phyloP scores from a whole-genome alignment of 495 filamentous ascomycete genomes.

The Podospora pseudocomata region DNA sequence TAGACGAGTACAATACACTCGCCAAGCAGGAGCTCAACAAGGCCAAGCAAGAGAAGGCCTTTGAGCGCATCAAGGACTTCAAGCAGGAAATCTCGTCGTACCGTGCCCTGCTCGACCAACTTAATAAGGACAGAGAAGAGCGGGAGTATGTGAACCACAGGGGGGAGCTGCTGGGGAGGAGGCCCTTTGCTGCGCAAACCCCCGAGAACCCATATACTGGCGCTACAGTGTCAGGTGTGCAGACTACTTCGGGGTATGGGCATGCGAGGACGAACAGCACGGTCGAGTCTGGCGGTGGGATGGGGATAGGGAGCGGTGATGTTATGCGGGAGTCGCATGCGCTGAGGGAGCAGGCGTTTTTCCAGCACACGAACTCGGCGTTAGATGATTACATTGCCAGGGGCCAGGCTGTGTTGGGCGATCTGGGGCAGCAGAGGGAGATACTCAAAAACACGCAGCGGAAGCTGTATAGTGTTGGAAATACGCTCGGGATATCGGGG shows the following conservation, averaged over 20 bases:
- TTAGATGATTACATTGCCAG: slow-evolving; percentile 92
- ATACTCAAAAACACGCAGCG: slow-evolving; percentile 92
- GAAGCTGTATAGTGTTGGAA: slow-evolving; percentile 85
- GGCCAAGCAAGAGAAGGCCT: slow-evolving; percentile 85
- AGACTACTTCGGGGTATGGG: slow-evolving; percentile 20
- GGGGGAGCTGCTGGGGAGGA: slow-evolving; percentile 82
- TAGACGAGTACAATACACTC: slow-evolving; percentile 86
- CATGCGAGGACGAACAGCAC: slow-evolving; percentile 32
- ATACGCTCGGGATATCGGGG: slow-evolving; percentile 87
- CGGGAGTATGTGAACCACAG: slow-evolving; percentile 68
- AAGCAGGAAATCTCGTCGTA: slow-evolving; percentile 76
- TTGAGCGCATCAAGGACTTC: slow-evolving; percentile 81
- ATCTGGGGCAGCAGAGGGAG: slow-evolving; percentile 85
- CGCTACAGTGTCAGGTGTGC: slow-evolving; percentile 32
- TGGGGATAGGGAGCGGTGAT: slow-evolving; percentile 55
- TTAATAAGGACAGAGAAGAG: slow-evolving; percentile 74
- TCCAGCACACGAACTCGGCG: slow-evolving; percentile 68
- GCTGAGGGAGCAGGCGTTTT: slow-evolving; percentile 87
- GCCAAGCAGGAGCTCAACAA: slow-evolving; percentile 83
- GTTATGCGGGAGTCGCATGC: slow-evolving; percentile 73
- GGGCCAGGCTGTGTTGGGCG: slow-evolving; percentile 82
- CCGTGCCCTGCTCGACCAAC: slow-evolving; percentile 66
- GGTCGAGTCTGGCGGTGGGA: slow-evolving; percentile 32
- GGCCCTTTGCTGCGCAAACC: slow-evolving; percentile 79
- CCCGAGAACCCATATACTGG: slow-evolving; percentile 94